Evolutionary conservation across 495 filamentous ascomycete genomes (phyloP), one percentile per base, ranked within the genome.

Genomic region (Bacidia rubella): DNA sequence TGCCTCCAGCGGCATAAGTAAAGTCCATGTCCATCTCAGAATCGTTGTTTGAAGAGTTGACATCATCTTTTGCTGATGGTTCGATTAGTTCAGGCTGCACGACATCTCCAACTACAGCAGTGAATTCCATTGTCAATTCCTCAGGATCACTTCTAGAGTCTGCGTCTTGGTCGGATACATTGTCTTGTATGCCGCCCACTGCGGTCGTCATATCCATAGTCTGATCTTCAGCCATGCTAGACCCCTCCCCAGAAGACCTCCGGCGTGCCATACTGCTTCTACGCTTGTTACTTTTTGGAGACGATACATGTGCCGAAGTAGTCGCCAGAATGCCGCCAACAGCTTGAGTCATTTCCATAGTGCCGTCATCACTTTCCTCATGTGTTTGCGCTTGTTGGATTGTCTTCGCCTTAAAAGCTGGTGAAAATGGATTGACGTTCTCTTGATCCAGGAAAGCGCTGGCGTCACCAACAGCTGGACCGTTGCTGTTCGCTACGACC

Each of bases 71-170:
- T 12, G 26, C 40, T n/a, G n/a, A 12, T 1, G 48, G 45, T 38
- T 40, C 50, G 45, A 23, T 47, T 53, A n/a, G 50, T 2, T 42
- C 51, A 49, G 62, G 22, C n/a, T 66, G 60, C 27, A 85, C 57
- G 25, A 89, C 70, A 47, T 78, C 79, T 7, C 85, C 86, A 52
- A 90, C 67, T 0, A 79, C 82, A 35, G 79, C 77, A 0, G 86
- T 93, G 48, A 90, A 75, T 54, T 89, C 86, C 85, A 89, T 89
- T 1, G 83, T 84, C 72, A 90, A 76, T 47, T 83, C 84, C 62
- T 82, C 80, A 40, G 78, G 72, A 39, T 86, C 82, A 48, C 83
- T 69, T 7, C 45, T 62, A 26, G 55, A 54, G 2, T 50, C 39
- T 11, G 38, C n/a, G 10, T 54, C 50, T n/a, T 44, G 32, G 12